Base-by-base conservation (phyloP, 2,329 filamentous ascomycete species). In the Aspergillus proliferans region DNA sequence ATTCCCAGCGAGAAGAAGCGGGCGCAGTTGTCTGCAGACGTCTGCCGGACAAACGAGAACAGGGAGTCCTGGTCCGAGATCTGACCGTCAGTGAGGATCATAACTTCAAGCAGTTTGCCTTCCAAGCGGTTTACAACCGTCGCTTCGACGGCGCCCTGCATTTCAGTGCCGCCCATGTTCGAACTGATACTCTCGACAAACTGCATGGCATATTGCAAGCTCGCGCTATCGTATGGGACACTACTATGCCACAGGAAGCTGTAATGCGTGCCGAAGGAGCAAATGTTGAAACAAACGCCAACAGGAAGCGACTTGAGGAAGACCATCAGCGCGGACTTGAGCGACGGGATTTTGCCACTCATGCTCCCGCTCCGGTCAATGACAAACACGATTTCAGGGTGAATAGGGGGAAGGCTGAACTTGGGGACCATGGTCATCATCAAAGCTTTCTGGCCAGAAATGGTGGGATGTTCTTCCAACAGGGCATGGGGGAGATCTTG, bases 371-470 rank as follows among this genome's bases (percentile, higher is more conserved):
- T 87, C 46, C 85, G 78, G 62, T 90, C 86, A 48, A 83, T 85
- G 4, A 90, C 70, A 55, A 90, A 88, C 15, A 89, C 79, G 19
- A 90, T 76, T 60, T 90, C 86, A 0, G 77, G 77, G 15, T 65
- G 68, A 7, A 76, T 71, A 0, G 75, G 61, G 0, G 81, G 79
- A 0, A 87, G 69, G n/a, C 74, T 72, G 66, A 88, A 87, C 52
- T 81, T 83, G 2, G 86, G 86, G 0, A 88, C 83, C 0, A 89
- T 70, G 0, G 85, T 87, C 0, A 79, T 71, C 84, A 90, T 87
- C 50, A 89, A 61, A 0, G 85, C 84, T 3, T 81, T 76, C 44
- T 86, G 82, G 47, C 80, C 73, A 0, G 77, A 71, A 2, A 86
- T 72, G 0, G 70, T 77, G 0, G 84, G 78, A 55, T 89, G 85